Percentiles rank a stretch among this genome's conserved stretches.
phyloP scores from a whole-genome alignment of 106 monocot species.

The Amphibolis antarctica region DNA sequence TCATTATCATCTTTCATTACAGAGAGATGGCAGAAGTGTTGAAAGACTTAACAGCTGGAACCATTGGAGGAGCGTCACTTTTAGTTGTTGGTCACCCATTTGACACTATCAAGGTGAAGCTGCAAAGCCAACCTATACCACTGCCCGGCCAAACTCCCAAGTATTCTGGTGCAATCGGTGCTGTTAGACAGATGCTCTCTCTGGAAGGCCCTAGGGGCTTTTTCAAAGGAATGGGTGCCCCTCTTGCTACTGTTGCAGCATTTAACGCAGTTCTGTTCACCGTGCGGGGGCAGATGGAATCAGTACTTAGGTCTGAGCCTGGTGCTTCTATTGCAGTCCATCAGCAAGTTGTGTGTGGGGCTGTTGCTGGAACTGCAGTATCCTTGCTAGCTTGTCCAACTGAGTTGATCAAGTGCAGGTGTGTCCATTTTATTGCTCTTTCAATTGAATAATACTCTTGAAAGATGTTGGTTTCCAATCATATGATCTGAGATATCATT shows the following conservation, averaged over 20 bases:
- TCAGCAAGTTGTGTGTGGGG: conserved; percentile 74
- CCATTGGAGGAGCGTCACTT: conserved; percentile 75
- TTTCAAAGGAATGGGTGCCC: conserved; percentile 97
- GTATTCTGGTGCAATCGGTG: conserved; percentile 69
- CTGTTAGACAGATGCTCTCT: conserved; percentile 72
- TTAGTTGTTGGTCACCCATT: conserved; percentile 81
- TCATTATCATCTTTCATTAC: background rate
- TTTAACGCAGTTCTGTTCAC: conserved; percentile 91
- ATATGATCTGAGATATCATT: too few species aligned
- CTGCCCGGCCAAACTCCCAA: conserved; percentile 52
- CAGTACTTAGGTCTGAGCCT: conserved; percentile 59
- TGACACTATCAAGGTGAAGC: conserved; percentile 84
- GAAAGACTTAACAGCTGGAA: conserved; percentile 86
- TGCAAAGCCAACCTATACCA: conserved; percentile 73
- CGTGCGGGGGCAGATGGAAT: conserved; percentile 87
- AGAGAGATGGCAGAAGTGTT: conserved; percentile 64
- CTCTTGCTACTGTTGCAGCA: conserved; percentile 88
- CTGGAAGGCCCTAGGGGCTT: conserved; percentile 71
- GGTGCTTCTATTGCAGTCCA: conserved; percentile 46
- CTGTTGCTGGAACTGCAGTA: conserved; percentile 80
- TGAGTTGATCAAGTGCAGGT: conserved; percentile 93
- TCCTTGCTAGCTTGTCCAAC: conserved; percentile 90
- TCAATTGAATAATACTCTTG: background rate
- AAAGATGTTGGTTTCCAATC: background rate
- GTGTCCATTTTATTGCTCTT: background rate